Percentiles rank a stretch among this genome's conserved stretches.
These are phyloP conservation scores for Melanopsichium pennsylvanicum DNA, from an alignment of 1,284 basidiomycete genomes.

Conservation along the genomic window DNA sequence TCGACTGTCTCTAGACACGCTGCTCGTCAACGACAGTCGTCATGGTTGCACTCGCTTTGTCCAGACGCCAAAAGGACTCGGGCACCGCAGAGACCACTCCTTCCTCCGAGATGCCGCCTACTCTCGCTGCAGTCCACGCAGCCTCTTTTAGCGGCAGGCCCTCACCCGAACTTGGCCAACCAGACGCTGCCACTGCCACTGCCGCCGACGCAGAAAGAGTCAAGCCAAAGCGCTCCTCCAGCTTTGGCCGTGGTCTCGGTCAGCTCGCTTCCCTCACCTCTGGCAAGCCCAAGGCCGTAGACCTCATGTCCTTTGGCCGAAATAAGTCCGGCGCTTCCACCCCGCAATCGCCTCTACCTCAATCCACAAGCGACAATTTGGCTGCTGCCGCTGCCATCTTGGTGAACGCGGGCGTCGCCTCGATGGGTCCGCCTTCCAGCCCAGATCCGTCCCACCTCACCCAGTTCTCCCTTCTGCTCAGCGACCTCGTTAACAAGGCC, in stretches of 20 bases:
- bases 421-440: conserved; percentile 42
- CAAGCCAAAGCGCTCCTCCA: conserved; percentile 53
- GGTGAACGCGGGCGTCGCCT: conserved; percentile 9
- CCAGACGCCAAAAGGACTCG: conserved; percentile 36
- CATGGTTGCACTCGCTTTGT: conserved; percentile 41
- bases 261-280: conserved; percentile 47
- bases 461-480: conserved; percentile 58
- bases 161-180: conserved; percentile 22
- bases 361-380: conserved; percentile 12
- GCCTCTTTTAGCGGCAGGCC: conserved; percentile 12
- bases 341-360: conserved; percentile 22
- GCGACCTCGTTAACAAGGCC: conserved; percentile 63
- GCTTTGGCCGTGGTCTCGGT: conserved; percentile 53
- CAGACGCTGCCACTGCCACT: conserved; percentile 2
- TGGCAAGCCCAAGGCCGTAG: conserved; percentile 46
- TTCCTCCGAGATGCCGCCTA: conserved; percentile 25
- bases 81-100: conserved; percentile 13
- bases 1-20: background rate
- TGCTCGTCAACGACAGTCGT: background rate
- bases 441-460: conserved; percentile 60
- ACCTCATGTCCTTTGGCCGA: conserved; percentile 36
- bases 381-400: conserved; percentile 27
- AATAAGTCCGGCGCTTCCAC: conserved; percentile 38
- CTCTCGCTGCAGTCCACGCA: conserved; percentile 18
- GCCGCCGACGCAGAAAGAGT: conserved; percentile 18